Base-by-base conservation (phyloP, 163 green algal species). In the Scenedesmus sp. region DNA sequence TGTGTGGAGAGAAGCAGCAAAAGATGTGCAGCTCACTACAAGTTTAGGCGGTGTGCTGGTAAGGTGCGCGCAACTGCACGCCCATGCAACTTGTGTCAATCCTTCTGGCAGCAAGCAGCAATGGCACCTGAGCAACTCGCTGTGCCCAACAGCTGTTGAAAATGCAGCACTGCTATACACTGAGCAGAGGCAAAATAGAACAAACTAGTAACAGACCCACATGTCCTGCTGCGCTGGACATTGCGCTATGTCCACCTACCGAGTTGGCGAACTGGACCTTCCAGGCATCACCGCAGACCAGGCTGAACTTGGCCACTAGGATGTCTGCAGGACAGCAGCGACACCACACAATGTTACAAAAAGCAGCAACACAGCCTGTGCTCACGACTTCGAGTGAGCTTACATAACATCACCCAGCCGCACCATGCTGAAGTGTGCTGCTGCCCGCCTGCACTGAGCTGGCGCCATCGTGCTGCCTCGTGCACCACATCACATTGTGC, bases 201-300 rank as follows among this genome's bases (percentile, higher is more conserved):
- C 62, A 70, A 70, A 70, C 62, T 20, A 70, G 62, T 15, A 20
- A 15, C 13, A 70, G 10, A 70, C 62, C 10, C 13, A 12, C 62
- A 70, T 15, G 62, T 70, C 10, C 62, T 70, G 10, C 34, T 46
- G 34, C 34, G 34, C 34, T 46, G 34, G 34, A 46, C 34, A 46
- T 0, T 46, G 34, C 34, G 34, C 34, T 46, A 46, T 46, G 34
- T 46, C 34, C 34, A 46, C 34, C 34, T 46, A 86, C 20, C 59
- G 87, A 91, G 87, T 91, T 91, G 74, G 34, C 73, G 10, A 91
- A 55, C 87, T 91, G 87, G 12, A 87, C 74, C 74, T 87, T 76
- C 57, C 57, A 91, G n/a, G 74, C 46, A 54, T 66, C 26, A 9
- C 10, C 73, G 46, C 87, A 91, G 56, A 91, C 74, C 16, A 91